Base-by-base conservation (phyloP, 768 basidiomycete species). In the Paxillus involutus region DNA sequence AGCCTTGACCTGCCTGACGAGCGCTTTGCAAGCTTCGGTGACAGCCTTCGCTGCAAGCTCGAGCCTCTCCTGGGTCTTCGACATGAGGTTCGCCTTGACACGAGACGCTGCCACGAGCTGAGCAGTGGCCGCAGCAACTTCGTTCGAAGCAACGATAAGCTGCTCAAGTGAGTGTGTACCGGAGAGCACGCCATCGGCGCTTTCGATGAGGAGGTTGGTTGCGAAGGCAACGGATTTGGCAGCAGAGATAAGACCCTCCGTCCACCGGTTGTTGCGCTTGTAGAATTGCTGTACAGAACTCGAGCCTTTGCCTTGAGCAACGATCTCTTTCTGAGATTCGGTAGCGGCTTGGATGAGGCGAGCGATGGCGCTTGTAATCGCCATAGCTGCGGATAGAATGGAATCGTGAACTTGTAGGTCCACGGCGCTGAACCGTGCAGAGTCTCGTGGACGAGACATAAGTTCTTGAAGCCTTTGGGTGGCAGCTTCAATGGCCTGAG, bases 261-360 rank as follows among this genome's bases (percentile, higher is more conserved):
- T 99, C 97, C 97, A 99, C 56, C 97, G 83, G 73, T 98, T 98
- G 84, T 99, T 98, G 56, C 92, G 88, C 77, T 99, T 99, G 82
- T 98, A 99, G 81, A 99, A 99, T 64, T 98, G 96, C 70, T 96
- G 93, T 17, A 79, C 85, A 21, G 94, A 83, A 71, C 86, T 94
- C 17, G 94, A 91, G 8, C 97, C 97, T 69, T 85, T 91, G 53
- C 97, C 97, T 73, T 97, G 88, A 3, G 88, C 86, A 51, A 98
- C 97, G 51, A 99, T 99, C 75, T 99, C 97, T 70, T 98, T 85
- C 71, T 99, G 97, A 47, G 95, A 98, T 36, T 95, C 95, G 1
- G 97, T 97, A 19, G 97, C 97, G 9, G 97, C 96, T 68, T 89
- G 83, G 67, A 99, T 98, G 54, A 99, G 84, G 33, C 94, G 86